Base-by-base conservation (phyloP, 2,329 filamentous ascomycete species). In the Phaeoacremonium minimum region DNA sequence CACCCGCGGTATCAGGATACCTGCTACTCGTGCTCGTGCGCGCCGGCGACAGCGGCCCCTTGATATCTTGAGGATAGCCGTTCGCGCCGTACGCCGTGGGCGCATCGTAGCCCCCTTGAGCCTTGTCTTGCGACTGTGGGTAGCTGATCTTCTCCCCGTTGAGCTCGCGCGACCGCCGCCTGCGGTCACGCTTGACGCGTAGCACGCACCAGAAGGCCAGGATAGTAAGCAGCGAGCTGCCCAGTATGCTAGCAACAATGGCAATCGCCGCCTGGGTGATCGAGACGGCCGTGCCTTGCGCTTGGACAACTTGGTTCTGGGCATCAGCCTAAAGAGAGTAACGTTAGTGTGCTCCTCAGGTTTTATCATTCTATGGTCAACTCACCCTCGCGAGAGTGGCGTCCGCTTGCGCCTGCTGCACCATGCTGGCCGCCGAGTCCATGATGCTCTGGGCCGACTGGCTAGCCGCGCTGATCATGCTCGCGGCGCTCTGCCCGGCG, bases 201-300 rank as follows among this genome's bases (percentile, higher is more conserved):
- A 56, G 41, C 17, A 66, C 50, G 14, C 63, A 46, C 28, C 60
- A 61, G 40, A 63, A 61, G 17, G 53, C 50, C 4, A 58, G 33
- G 4, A 65, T 56, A 1, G 60, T 64, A 19, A 69, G 49, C 15
- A 69, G 46, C 2, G 61, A 56, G 4, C 61, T 61, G n/a, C 58
- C 65, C 33, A 68, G 50, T 20, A 68, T 60, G 32, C 59, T 61
- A 12, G 58, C 64, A 4, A 67, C 60, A 14, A 69, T 58, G 8
- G 62, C 64, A 5, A 67, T 41, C 1, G 64, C 63, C 0, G 56
- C 57, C 49, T 68, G 62, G 1, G 63, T 66, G 13, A 60, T 60
- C 4, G 63, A 65, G 3, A 67, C 55, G 4, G 63, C 61, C 4
- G 59, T 48, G 14, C 53, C 59, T 35, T 65, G 61, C 1, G 63